These are phyloP conservation scores for Lactarius deliciosus DNA, from an alignment of 768 basidiomycete species.

Conservation along the genomic window DNA sequence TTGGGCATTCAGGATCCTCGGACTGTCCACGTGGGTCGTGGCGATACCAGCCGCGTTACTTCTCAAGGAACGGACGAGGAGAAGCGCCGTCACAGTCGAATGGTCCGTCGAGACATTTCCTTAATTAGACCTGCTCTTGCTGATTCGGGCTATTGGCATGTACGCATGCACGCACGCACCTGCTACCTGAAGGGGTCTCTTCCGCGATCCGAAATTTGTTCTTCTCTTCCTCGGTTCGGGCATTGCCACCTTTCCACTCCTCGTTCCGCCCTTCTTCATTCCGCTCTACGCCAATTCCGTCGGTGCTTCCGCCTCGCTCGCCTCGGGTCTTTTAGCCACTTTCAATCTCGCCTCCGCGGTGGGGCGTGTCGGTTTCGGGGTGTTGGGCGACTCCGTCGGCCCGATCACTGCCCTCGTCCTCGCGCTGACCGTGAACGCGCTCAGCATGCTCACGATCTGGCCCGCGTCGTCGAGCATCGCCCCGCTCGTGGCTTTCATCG, in stretches of 20 bases:
- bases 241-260: conserved; percentile 39
- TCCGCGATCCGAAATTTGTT: conserved; percentile 35
- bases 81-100: conserved; percentile 30
- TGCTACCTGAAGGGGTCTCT: conserved; percentile 32
- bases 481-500: conserved; percentile 33
- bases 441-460: conserved; percentile 37
- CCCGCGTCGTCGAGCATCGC: conserved; percentile 28
- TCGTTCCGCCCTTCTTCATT: conserved; percentile 41
- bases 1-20: conserved; percentile 39
- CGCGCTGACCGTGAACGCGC: conserved; percentile 34
- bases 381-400: conserved; percentile 35
- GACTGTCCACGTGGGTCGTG: conserved; percentile 32
- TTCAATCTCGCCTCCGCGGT: conserved; percentile 40
- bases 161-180: too few relatives aligned
- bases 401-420: conserved; percentile 35
- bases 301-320: conserved; percentile 30
- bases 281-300: conserved; percentile 38
- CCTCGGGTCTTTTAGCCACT: conserved; percentile 36
- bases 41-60: conserved; percentile 36
- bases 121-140: background rate
- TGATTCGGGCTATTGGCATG: background rate
- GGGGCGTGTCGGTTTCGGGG: conserved; percentile 36
- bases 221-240: conserved; percentile 37
- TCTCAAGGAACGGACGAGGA: conserved; percentile 32
- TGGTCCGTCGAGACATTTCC: conserved; percentile 26